Conservation (phyloP, 2,329 filamentous ascomycete genomes). For the Claviceps quebecensis region DNA sequence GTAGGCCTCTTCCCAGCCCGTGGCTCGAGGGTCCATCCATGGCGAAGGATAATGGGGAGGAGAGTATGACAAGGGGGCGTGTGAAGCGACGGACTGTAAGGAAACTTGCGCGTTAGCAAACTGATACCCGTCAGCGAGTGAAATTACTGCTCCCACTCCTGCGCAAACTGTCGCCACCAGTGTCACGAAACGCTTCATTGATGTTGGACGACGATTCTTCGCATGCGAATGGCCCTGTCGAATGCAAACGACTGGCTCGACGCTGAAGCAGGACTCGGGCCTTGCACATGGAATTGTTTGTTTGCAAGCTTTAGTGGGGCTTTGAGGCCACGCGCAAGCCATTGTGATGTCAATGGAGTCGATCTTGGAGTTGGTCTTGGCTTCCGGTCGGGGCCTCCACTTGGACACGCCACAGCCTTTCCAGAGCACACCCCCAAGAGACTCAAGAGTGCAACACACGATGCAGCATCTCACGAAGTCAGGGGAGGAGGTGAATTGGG, state of each 20-base stretch:
- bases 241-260: neutral
- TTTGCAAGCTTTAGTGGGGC: neutral
- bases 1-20: slow-evolving; percentile 65
- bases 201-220: neutral
- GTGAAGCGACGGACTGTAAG: slow-evolving; percentile 10
- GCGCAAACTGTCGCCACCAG: neutral
- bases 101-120: slow-evolving; percentile 12
- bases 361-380: neutral
- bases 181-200: neutral
- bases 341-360: neutral
- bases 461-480: neutral
- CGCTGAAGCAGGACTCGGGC: neutral
- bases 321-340: neutral
- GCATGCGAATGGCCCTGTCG: neutral
- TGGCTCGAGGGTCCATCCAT: slow-evolving; percentile 63
- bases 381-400: neutral
- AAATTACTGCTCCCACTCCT: neutral
- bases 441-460: neutral
- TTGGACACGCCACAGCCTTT: neutral
- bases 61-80: slow-evolving; percentile 23
- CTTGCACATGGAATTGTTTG: neutral
- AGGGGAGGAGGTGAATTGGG: neutral
- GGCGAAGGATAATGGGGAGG: slow-evolving; percentile 69
- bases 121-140: neutral
- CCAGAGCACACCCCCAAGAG: neutral